Base-by-base conservation (phyloP, 1,284 basidiomycete species). In the Pholiota adiposa region DNA sequence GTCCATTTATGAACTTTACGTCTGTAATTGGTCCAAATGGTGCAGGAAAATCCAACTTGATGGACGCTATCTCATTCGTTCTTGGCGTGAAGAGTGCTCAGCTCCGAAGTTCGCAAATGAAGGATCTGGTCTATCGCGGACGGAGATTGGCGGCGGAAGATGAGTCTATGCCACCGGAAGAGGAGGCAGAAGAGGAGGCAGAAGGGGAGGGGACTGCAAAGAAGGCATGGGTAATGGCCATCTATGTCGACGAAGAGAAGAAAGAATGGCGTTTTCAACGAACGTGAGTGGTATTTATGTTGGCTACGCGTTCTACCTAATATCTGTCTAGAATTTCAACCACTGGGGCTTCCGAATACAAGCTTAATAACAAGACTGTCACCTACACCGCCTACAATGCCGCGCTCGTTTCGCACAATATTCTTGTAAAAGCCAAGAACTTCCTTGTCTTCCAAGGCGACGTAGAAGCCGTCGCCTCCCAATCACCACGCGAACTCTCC, bases 381-480 rank as follows among this genome's bases (percentile, higher is more conserved):
- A 89, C 92, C 0, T 96, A 95, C 73, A 84, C 88, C 27, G 85
- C 85, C 0, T 98, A 98, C 78, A 96, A 96, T 64, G 79, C 87
- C 11, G 90, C 93, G 16, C 88, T 98, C 31, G 83, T 92, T 58
- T 82, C 84, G 23, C 94, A 97, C 75, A 98, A 98, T 72, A 94
- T 99, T 69, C 92, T 99, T 58, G 96, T 99, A 72, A 98, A 98
- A 77, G 97, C 97, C 19, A 98, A 98, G 79, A 99, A 99, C 80
- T 99, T 99, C 72, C 89, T 99, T 56, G 97, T 99, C n/a, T 99
- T 99, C 78, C 96, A 98, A 75, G 97, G 97, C 57, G 97, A 99
- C 72, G 97, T 99, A 38, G 97, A 99, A 77, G 94, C 95, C 2
- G 94, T 99, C 49, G 97, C 97, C 0, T 94, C 94, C 7, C 97